phyloP scores from a whole-genome alignment of 2,329 filamentous ascomycete genomes.

The Exutisphaerella laricina region DNA sequence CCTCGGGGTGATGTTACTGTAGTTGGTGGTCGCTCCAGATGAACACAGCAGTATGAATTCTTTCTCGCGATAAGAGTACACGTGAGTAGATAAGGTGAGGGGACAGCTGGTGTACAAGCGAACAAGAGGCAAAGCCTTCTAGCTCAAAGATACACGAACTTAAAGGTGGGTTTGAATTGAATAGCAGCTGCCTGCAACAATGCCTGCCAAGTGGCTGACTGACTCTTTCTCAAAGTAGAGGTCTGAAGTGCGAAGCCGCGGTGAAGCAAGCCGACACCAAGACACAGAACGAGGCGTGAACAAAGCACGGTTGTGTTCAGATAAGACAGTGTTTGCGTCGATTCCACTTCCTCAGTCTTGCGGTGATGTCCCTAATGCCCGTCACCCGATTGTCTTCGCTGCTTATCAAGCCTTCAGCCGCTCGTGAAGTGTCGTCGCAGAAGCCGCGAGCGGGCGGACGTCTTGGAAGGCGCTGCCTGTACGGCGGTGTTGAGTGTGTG shows the following conservation, averaged over 20 bases:
- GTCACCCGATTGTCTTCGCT: background rate
- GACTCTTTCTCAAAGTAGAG: slow-evolving; percentile 14
- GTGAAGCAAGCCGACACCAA: slow-evolving; percentile 15
- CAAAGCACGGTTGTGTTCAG: background rate
- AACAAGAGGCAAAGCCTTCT: slow-evolving; percentile 21
- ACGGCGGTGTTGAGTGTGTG: no score
- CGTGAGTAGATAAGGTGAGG: slow-evolving; percentile 11
- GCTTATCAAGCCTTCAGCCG: slow-evolving; percentile 1
- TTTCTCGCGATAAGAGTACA: slow-evolving; percentile 13
- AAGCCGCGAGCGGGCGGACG: background rate
- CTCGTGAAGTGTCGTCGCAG: background rate
- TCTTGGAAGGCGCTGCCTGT: background rate
- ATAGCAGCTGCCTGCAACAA: slow-evolving; percentile 30
- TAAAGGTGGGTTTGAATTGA: slow-evolving; percentile 27
- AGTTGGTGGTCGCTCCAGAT: slow-evolving; percentile 2
- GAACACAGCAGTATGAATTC: slow-evolving; percentile 13
- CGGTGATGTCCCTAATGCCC: background rate
- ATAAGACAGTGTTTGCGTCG: slow-evolving; percentile 2
- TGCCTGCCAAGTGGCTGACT: slow-evolving; percentile 10
- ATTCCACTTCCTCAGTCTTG: slow-evolving; percentile 3
- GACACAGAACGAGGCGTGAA: slow-evolving; percentile 11
- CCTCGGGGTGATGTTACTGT: background rate
- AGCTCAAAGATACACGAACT: slow-evolving; percentile 26
- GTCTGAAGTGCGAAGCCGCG: slow-evolving; percentile 12
- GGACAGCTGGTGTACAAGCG: slow-evolving; percentile 25